Percentiles rank a stretch among this genome's conserved stretches.
These are phyloP conservation scores for Aspergillus brunneoviolaceus DNA, from an alignment of 2,329 filamentous ascomycete species.

Conservation along the genomic window DNA sequence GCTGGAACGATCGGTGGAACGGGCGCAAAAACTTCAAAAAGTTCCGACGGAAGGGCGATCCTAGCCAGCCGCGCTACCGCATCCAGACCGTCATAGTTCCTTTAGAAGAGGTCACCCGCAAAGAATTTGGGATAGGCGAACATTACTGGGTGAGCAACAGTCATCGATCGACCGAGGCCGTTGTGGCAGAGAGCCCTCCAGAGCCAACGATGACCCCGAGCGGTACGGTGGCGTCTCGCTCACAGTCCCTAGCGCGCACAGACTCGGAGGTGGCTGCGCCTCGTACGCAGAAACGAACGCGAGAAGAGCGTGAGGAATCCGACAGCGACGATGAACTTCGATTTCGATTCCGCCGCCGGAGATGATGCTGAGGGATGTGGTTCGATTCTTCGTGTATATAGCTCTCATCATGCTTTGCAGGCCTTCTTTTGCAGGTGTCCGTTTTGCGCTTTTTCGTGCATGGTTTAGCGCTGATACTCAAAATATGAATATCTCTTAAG, in stretches of 20 bases:
- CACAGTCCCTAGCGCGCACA: constrained; percentile 20
- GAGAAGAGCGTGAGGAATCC: constrained; percentile 43
- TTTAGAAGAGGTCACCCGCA: constrained; percentile 68
- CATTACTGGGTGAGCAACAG: constrained; percentile 64
- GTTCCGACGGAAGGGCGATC: constrained; percentile 54
- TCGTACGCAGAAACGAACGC: constrained; percentile 32
- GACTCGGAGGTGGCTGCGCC: constrained; percentile 19
- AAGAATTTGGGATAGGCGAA: constrained; percentile 72
- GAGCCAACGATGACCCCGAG: constrained; percentile 10
- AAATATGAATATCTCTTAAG: neutral
- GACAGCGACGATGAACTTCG: constrained; percentile 59
- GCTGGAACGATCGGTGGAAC: constrained; percentile 90
- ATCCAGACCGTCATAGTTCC: constrained; percentile 64
- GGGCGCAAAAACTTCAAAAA: constrained; percentile 95
- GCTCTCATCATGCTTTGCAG: no score
- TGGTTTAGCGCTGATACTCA: neutral
- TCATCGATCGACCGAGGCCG: constrained; percentile 28
- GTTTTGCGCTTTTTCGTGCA: no score
- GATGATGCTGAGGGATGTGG: constrained; percentile 12
- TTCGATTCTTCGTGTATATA: neutral
- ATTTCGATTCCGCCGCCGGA: constrained; percentile 55
- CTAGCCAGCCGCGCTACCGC: constrained; percentile 39
- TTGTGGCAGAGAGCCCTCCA: constrained; percentile 23
- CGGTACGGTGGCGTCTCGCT: constrained; percentile 9
- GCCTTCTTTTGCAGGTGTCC: no score